Conservation (phyloP, 2,329 filamentous ascomycete genomes). For the Talaromyces atroroseus region DNA sequence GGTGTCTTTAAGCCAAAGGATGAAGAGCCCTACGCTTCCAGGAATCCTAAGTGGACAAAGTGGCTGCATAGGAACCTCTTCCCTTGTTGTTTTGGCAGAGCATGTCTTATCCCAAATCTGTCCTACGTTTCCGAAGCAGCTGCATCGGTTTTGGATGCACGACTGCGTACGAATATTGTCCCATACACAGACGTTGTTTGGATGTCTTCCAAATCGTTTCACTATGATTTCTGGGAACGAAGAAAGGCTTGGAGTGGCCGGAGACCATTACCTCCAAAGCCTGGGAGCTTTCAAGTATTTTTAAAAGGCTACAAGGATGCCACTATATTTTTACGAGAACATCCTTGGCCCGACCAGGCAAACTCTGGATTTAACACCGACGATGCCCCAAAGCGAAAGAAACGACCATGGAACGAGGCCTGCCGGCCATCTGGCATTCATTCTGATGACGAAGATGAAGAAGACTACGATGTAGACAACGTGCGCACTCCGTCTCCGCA, state of each 20-base stretch:
- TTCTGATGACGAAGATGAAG: conserved; percentile 58
- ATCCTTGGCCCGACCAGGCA: conserved; percentile 94
- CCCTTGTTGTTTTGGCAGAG: conserved; percentile 92
- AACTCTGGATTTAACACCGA: conserved; percentile 62
- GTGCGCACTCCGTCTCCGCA: conserved; percentile 39
- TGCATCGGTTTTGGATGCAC: conserved; percentile 87
- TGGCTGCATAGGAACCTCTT: conserved; percentile 98
- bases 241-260: conserved; percentile 81
- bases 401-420: conserved; percentile 71
- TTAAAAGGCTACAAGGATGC: conserved; percentile 96
- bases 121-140: conserved; percentile 98
- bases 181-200: conserved; percentile 95
- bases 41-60: conserved; percentile 99
- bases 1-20: conserved; percentile 99
- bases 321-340: conserved; percentile 87
- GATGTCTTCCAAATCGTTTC: conserved; percentile 92
- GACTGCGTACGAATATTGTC: conserved; percentile 84
- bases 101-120: conserved; percentile 92
- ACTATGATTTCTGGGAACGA: conserved; percentile 96
- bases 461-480: conserved; percentile 36
- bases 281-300: conserved; percentile 95
- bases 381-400: conserved; percentile 62
- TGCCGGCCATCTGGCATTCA: conserved; percentile 64
- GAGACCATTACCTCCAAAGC: conserved; percentile 80
- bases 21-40: conserved; percentile 93